A percentile compares a stretch with the other conserved stretches of the same genome.
Evolutionary conservation across 2,329 filamentous ascomycete species (phyloP).

Genomic region (Aspergillus sp.): DNA sequence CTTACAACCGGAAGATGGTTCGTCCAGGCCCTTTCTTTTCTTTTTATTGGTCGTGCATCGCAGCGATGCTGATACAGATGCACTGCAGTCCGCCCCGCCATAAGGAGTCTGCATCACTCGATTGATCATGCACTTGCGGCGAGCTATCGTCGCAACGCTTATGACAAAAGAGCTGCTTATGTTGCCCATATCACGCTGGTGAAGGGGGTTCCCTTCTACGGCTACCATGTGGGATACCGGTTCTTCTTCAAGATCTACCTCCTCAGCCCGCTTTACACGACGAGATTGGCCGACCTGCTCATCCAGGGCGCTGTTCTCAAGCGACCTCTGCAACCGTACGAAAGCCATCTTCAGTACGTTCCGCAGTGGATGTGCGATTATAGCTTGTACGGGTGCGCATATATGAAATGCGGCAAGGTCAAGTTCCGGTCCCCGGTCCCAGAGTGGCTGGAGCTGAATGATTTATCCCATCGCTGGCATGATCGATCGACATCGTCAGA

Average conservation of each 20-base stretch:
- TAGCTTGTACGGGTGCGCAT: slow-evolving; percentile 91
- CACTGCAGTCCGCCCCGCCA: slow-evolving; percentile 68
- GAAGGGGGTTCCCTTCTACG: slow-evolving; percentile 94
- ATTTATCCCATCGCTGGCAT: slow-evolving; percentile 72
- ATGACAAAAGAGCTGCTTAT: slow-evolving; percentile 67
- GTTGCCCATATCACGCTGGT: slow-evolving; percentile 89
- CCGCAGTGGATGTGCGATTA: slow-evolving; percentile 98
- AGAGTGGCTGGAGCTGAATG: slow-evolving; percentile 60
- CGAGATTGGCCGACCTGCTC: slow-evolving; percentile 80
- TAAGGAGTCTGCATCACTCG: slow-evolving; percentile 73
- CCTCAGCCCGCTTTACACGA: slow-evolving; percentile 82
- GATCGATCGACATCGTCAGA: slow-evolving; percentile 63
- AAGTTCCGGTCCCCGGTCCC: slow-evolving; percentile 76
- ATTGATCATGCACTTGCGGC: slow-evolving; percentile 88
- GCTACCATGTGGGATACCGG: slow-evolving; percentile 87
- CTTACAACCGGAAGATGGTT: slow-evolving; percentile 66
- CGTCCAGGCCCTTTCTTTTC: slow-evolving; percentile 23
- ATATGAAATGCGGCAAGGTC: slow-evolving; percentile 70
- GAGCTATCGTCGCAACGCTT: slow-evolving; percentile 74
- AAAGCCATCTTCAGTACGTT: slow-evolving; percentile 88
- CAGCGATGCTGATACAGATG: neutral
- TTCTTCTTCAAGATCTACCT: slow-evolving; percentile 95
- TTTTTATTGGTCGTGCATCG: neutral
- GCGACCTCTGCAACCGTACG: slow-evolving; percentile 81
- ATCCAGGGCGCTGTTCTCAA: slow-evolving; percentile 86